Conservation (phyloP, 192 early-diverging fungal species). For the Podila horticola region DNA sequence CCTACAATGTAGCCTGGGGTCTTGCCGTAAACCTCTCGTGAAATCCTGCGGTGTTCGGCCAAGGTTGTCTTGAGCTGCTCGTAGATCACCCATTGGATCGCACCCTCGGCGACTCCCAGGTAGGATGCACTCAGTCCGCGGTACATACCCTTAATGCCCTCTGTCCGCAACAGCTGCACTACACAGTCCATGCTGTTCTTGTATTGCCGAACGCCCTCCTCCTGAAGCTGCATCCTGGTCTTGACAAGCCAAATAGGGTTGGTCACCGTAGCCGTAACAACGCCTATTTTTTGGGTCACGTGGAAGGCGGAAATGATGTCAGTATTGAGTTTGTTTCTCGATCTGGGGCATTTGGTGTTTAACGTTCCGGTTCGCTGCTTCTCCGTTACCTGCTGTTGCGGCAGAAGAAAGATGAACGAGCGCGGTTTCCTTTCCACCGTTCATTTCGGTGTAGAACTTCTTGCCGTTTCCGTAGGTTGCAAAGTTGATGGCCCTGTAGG, state of each 20-base stretch:
- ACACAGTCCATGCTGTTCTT: slow-evolving; percentile 85
- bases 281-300: slow-evolving; percentile 32
- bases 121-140: slow-evolving; percentile 92
- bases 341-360: too few species aligned
- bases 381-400: slow-evolving; percentile 64
- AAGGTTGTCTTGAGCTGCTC: slow-evolving; percentile 82
- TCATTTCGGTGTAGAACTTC: slow-evolving; percentile 76
- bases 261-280: slow-evolving; percentile 83
- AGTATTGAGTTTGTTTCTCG: not conserved
- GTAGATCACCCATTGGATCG: slow-evolving; percentile 97
- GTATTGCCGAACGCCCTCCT: slow-evolving; percentile 61
- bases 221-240: slow-evolving; percentile 93
- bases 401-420: slow-evolving; percentile 86
- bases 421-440: slow-evolving; percentile 80
- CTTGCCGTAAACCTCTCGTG: slow-evolving; percentile 5
- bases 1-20: slow-evolving; percentile 27
- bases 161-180: slow-evolving; percentile 71
- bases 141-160: slow-evolving; percentile 88
- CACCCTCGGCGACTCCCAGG: slow-evolving; percentile 87
- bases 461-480: slow-evolving; percentile 93
- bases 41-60: slow-evolving; percentile 29
- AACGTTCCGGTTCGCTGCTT: too few species aligned
- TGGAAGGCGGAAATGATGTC: not conserved
- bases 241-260: slow-evolving; percentile 99
- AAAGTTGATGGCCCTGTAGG: slow-evolving; percentile 89